Percentiles rank a stretch among this genome's conserved stretches.
Evolutionary conservation across 305 asterid genomes (phyloP).

Genomic region (Solanum hybrid): DNA sequence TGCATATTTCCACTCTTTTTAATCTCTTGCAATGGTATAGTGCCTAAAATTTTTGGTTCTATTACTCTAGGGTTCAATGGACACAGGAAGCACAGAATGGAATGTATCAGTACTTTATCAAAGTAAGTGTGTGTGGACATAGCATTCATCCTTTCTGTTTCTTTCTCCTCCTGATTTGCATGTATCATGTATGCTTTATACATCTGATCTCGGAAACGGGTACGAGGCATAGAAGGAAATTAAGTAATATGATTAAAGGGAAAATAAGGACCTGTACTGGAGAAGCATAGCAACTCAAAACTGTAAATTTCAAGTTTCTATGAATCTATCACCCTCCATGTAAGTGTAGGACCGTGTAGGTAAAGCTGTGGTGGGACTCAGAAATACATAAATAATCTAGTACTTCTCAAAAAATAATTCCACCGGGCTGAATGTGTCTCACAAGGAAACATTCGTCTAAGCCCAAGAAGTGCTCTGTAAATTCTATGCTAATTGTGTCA

Average conservation of each 20-base stretch:
- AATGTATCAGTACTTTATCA: constrained; percentile 72
- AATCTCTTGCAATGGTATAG: background rate
- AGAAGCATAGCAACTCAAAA: background rate
- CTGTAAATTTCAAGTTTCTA: background rate
- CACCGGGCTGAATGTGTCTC: background rate
- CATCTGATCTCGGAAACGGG: background rate
- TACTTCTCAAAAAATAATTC: background rate
- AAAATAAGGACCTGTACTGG: background rate
- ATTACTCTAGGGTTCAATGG: constrained; percentile 52
- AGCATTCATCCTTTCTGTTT: background rate
- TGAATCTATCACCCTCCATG: background rate
- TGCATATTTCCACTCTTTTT: background rate
- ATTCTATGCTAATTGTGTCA: background rate
- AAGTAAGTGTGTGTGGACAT: constrained; percentile 34
- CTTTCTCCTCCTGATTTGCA: background rate
- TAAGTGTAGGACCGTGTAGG: background rate
- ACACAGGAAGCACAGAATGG: constrained; percentile 59
- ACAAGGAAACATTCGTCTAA: background rate
- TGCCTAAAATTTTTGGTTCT: background rate
- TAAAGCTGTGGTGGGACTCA: background rate
- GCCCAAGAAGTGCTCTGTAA: background rate
- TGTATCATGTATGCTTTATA: background rate
- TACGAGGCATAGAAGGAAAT: background rate
- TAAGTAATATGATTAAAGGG: background rate
- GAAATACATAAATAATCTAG: background rate